Evolutionary conservation across 2,329 filamentous ascomycete genomes (phyloP), one percentile per base, ranked within the genome.

Genomic region (Verticillium longisporum): DNA sequence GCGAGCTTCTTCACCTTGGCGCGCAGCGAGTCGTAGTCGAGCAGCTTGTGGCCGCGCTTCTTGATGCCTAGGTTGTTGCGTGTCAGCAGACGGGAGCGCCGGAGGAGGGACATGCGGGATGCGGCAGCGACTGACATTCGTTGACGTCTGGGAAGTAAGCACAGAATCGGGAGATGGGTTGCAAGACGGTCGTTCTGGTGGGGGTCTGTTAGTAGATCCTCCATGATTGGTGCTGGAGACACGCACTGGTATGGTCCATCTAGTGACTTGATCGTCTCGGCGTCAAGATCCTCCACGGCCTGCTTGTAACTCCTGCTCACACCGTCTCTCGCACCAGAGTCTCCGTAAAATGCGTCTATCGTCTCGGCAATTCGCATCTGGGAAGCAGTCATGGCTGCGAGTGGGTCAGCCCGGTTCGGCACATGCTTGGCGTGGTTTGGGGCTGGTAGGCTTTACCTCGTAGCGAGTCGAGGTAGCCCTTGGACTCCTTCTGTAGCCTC

Each of bases 361-460:
- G 95, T 99, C 77, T 99, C 95, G 66, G 95, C 95, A 75, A 99
- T 98, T 72, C 94, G 89, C 94, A 99, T 98, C 78, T 99, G 95
- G 60, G 93, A 97, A 59, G 95, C 94, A 15, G 95, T 99, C 95
- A 99, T 99, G 68, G 95, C 94, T 92, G 67, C 34, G 31, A 31
- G 26, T 4, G 21, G 9, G 31, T 18, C 45, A 13, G 54, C 32
- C n/a, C 13, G 15, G 59, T 58, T 32, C 60, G 53, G 55, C 58
- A 67, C 61, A 70, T 62, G 32, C 60, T 13, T 15, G n/a, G 34
- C 2, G 15, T 55, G 33, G 26, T 36, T 36, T 11, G 4, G 18
- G 26, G 26, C 5, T 31, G 26, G 34, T 60, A 9, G 37, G 14
- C 11, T 14, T 21, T 69, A 93, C 90, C 91, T 87, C 95, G 87